Evolutionary conservation across 2,329 filamentous ascomycete species (phyloP).

Genomic region (Allantophomopsis lycopodina): DNA sequence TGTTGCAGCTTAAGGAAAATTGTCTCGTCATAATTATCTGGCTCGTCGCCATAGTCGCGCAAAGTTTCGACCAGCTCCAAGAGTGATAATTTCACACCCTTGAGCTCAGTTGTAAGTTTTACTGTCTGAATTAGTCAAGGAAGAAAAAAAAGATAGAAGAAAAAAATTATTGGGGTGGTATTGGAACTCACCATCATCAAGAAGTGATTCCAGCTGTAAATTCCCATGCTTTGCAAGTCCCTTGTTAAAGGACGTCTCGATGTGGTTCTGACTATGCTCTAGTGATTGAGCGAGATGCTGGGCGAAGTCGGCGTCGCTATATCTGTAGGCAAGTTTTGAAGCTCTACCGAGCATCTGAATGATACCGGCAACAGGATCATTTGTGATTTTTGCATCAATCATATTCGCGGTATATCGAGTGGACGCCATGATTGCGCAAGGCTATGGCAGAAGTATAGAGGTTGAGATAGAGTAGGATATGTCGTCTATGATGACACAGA

Average conservation of each 20-base stretch:
- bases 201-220: background rate
- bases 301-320: background rate
- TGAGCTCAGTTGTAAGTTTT: background rate
- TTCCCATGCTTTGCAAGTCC: background rate
- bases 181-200: background rate
- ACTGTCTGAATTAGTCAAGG: background rate
- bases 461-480: too few species aligned
- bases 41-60: background rate
- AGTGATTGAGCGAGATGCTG: background rate
- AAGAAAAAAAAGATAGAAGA: too few species aligned
- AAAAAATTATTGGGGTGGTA: background rate
- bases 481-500: too few species aligned
- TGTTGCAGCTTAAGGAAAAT: background rate
- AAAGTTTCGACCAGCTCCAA: background rate
- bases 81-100: background rate
- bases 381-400: background rate
- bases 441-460: too few species aligned
- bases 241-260: background rate
- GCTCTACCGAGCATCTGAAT: background rate
- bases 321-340: background rate
- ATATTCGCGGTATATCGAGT: too few species aligned
- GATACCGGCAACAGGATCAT: background rate
- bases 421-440: too few species aligned
- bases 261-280: background rate
- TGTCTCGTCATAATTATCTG: background rate